phyloP scores from a whole-genome alignment of 768 basidiomycete species.

The Leucogyrophana mollusca region DNA sequence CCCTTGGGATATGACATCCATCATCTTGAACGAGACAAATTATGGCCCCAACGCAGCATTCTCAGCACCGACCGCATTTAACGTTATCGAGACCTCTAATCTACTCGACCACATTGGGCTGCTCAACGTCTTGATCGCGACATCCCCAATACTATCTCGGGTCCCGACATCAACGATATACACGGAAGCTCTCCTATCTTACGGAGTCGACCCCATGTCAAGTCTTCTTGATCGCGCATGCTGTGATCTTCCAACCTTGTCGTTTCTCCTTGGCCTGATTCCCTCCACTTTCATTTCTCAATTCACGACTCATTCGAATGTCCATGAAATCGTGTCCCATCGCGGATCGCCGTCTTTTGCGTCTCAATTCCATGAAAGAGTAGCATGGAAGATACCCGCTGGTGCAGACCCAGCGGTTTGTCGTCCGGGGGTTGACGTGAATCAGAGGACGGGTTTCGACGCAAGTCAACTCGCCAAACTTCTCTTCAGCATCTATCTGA shows the following conservation, averaged over 20 bases:
- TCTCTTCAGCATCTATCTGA: constrained; percentile 41
- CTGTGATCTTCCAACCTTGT: constrained; percentile 4
- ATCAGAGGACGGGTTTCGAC: constrained; percentile 14
- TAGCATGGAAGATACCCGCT: constrained; percentile 36
- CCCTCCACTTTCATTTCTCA: constrained; percentile 4
- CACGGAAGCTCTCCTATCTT: constrained; percentile 16
- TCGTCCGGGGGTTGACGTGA: constrained; percentile 9
- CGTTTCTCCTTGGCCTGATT: constrained; percentile 2
- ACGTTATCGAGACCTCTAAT: constrained; percentile 23
- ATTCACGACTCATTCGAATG: constrained; percentile 5
- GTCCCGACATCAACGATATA: constrained; percentile 6
- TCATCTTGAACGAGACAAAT: constrained; percentile 9
- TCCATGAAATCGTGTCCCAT: neutral
- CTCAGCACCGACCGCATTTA: constrained; percentile 13
- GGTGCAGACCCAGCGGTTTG: too few relatives aligned
- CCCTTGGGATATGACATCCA: constrained; percentile 5
- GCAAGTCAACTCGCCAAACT: constrained; percentile 33
- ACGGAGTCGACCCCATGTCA: neutral
- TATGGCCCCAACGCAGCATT: constrained; percentile 2
- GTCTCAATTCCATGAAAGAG: constrained; percentile 34
- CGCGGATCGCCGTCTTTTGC: neutral
- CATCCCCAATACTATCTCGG: constrained; percentile 11
- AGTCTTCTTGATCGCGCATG: neutral
- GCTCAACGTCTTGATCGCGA: constrained; percentile 15
- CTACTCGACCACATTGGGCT: constrained; percentile 17